phyloP scores from a whole-genome alignment of 2,329 filamentous ascomycete genomes.

The Trichoderma semiorbis region DNA sequence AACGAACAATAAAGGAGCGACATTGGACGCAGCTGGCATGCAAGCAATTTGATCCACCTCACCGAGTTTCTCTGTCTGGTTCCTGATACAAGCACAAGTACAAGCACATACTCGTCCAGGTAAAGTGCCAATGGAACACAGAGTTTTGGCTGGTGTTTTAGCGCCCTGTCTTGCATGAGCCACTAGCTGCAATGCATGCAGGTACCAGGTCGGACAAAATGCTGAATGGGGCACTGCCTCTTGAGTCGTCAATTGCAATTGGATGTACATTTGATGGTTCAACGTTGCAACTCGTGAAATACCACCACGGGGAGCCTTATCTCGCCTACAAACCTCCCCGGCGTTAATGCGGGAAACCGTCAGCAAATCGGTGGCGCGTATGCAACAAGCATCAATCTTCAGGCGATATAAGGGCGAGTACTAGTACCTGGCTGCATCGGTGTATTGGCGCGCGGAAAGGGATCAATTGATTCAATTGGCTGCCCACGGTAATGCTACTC shows the following conservation, averaged over 20 bases:
- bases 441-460: neutral
- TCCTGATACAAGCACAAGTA: neutral
- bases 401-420: neutral
- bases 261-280: neutral
- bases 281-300: neutral
- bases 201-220: neutral
- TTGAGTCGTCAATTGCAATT: neutral
- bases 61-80: neutral
- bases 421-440: neutral
- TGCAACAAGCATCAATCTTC: neutral
- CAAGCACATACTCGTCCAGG: neutral
- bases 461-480: neutral
- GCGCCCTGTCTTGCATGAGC: constrained; percentile 5
- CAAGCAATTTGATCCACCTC: neutral
- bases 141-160: neutral
- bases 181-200: neutral
- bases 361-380: neutral
- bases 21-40: neutral
- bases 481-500: neutral
- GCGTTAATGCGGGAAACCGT: neutral
- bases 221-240: neutral
- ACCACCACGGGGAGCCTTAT: neutral
- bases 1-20: neutral
- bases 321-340: neutral
- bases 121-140: neutral